Evolutionary conservation across 768 basidiomycete species (phyloP), one percentile per base, ranked within the genome.

Genomic region (Dacryopinax primogenitus): DNA sequence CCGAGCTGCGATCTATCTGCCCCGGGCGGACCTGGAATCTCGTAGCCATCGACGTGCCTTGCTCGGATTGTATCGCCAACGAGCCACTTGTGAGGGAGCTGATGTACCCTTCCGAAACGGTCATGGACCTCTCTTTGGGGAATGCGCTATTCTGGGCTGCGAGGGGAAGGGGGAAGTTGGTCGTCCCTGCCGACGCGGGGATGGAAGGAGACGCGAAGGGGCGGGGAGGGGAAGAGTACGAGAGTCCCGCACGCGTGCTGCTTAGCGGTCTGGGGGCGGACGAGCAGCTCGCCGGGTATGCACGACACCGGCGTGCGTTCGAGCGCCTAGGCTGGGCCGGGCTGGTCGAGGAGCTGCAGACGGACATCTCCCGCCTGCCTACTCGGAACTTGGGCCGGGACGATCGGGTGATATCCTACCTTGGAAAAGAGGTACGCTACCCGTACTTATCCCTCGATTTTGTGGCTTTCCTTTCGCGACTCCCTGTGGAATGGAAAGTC

Each of bases 111-210:
- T 81, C 83, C 21, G 79, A 80, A 47, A 93, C 89, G 6, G 86
- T 96, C 4, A 90, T 97, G 87, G 96, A 99, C 72, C 75, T 97
- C 68, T 94, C 92, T 71, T 83, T 99, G 9, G 90, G 91, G 0
- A 80, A 90, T 62, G 95, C 96, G 0, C 77, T 99, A 15, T 97
- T 88, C 73, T 98, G 98, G 71, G 95, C 96, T 4, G 88, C 95
- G 3, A 80, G 86, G 45, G 93, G 90, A 0, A 71, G 76, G 34
- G 95, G 96, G n/a, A n/a, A n/a, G n/a, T n/a, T n/a, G n/a, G n/a
- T n/a, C n/a, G n/a, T n/a, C n/a, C n/a, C n/a, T n/a, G n/a, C n/a
- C n/a, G n/a, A n/a, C n/a, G n/a, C n/a, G n/a, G n/a, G n/a, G n/a
- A n/a, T n/a, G n/a, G n/a, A n/a, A n/a, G n/a, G n/a, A n/a, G n/a